Evolutionary conservation across 1,284 basidiomycete genomes (phyloP).

Genomic region (Ustilago tritici): DNA sequence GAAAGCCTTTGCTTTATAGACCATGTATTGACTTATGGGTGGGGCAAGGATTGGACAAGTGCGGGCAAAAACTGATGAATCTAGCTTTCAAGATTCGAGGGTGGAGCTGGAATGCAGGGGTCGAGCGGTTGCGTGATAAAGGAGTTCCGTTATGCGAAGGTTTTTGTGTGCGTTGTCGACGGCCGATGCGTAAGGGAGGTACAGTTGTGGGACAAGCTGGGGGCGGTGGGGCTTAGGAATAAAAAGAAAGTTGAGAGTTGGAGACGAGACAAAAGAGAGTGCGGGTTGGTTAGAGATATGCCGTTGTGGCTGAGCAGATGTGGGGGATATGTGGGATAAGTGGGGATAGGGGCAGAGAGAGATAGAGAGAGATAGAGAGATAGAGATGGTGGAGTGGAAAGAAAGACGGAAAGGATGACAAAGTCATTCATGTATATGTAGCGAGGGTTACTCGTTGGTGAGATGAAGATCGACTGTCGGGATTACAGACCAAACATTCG

Average conservation of each 20-base stretch:
- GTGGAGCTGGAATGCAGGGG: slow-evolving; percentile 10
- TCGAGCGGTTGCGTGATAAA: slow-evolving; percentile 6
- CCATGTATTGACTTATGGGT: not conserved
- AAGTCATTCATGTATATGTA: slow-evolving; percentile 30
- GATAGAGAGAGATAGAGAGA: slow-evolving; percentile 6
- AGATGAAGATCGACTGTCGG: slow-evolving; percentile 1
- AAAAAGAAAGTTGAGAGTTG: slow-evolving; percentile 33
- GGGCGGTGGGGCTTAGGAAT: slow-evolving; percentile 7
- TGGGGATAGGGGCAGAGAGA: slow-evolving; percentile 5
- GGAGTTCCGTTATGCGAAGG: not conserved
- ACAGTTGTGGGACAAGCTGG: slow-evolving; percentile 3
- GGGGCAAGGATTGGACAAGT: not conserved
- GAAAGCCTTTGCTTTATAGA: slow-evolving; percentile 9
- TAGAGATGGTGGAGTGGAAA: slow-evolving; percentile 27
- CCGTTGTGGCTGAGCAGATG: not conserved
- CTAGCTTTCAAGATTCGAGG: not conserved
- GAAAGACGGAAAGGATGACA: slow-evolving; percentile 8
- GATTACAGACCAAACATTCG: slow-evolving; percentile 7
- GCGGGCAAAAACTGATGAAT: not conserved
- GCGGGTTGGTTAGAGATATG: slow-evolving; percentile 5
- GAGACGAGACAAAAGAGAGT: slow-evolving; percentile 22
- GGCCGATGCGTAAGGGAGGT: not conserved
- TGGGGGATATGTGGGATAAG: slow-evolving; percentile 1
- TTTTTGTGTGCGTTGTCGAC: slow-evolving; percentile 1
- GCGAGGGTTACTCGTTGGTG: not conserved